phyloP scores from a whole-genome alignment of 1,284 basidiomycete genomes.

The Mrakiaceae sp. region DNA sequence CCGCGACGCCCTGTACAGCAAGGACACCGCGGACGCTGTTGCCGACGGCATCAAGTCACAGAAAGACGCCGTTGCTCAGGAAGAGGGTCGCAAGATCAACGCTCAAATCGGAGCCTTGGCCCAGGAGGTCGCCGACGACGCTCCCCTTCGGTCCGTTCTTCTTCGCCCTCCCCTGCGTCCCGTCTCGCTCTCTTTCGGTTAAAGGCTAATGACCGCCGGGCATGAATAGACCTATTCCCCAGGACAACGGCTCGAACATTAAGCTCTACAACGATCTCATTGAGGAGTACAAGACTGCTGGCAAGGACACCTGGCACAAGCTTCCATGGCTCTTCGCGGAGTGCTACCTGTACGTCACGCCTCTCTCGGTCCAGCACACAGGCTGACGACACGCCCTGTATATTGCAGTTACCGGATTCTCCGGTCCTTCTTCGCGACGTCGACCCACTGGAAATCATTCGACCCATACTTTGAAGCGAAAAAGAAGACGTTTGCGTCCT shows the following conservation, averaged over 20 bases:
- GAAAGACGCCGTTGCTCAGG: neutral
- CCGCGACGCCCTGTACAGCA: neutral
- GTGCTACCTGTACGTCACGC: constrained; percentile 44
- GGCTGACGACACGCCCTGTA: neutral
- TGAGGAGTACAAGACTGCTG: constrained; percentile 39
- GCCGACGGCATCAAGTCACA: neutral
- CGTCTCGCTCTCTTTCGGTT: neutral
- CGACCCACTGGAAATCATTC: constrained; percentile 59
- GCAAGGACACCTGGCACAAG: constrained; percentile 73
- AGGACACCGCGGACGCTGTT: constrained; percentile 3
- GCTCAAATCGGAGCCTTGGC: neutral
- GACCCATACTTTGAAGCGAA: constrained; percentile 84
- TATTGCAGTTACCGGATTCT: constrained; percentile 66
- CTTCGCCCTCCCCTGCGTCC: too few relatives aligned
- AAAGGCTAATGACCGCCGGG: neutral
- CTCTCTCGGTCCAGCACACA: too few relatives aligned
- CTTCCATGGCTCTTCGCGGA: constrained; percentile 91
- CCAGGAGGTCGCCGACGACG: constrained; percentile 2
- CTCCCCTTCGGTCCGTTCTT: neutral
- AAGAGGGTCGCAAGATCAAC: constrained; percentile 3
- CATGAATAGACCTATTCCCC: constrained; percentile 38
- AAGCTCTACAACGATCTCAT: constrained; percentile 66
- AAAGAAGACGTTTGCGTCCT: constrained; percentile 68
- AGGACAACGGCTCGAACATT: constrained; percentile 59
- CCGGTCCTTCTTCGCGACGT: constrained; percentile 59